Base-by-base conservation (phyloP, 2,329 filamentous ascomycete species). In the Diaporthe humulicola region DNA sequence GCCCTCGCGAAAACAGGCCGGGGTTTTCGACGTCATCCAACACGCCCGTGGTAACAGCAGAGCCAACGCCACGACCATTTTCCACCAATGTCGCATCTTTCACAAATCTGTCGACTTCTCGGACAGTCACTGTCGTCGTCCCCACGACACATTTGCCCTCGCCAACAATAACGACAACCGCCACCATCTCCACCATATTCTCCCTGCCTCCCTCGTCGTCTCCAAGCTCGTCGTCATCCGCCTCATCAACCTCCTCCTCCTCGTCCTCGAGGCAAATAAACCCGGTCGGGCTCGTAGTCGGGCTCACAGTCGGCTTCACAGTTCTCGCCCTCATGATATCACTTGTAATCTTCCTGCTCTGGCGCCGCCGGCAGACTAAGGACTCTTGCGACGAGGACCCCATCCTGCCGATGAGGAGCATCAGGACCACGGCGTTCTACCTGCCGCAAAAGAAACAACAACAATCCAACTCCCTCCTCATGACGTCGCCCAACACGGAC, bases 1-100 rank as follows among this genome's bases (percentile, higher is more conserved):
- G 85, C 73, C 83, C 83, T 14, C 77, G 74, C 48, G 40, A 45
- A 67, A 15, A 28, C 71, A 72, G 36, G 70, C 76, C 67, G 69
- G 71, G 54, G 56, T 67, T 19, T 38, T 67, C 60, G 19, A 56
- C 58, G 3, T 50, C 74, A 3, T 70, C 78, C 48, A 61, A 30
- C 36, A 8, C 45, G 10, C 64, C 64, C 12, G 22, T 50, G 30
- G 61, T 36, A 7, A 75, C 77, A n/a, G 66, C 78, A 15, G 60
- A 76, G 70, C 76, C 73, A 8, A 75, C 61, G n/a, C 15, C 22
- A 45, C 36, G 52, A 15, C 52, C 71, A 54, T 54, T 40, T 17
- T 54, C 64, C 45, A 40, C 64, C 8, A 69, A 69, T n/a, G 19
- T 17, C 7, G 33, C 33, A 17, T 28, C 33, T 36, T 54, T 69